Conservation (phyloP, 2,329 filamentous ascomycete species). For the Ophiostoma ips region DNA sequence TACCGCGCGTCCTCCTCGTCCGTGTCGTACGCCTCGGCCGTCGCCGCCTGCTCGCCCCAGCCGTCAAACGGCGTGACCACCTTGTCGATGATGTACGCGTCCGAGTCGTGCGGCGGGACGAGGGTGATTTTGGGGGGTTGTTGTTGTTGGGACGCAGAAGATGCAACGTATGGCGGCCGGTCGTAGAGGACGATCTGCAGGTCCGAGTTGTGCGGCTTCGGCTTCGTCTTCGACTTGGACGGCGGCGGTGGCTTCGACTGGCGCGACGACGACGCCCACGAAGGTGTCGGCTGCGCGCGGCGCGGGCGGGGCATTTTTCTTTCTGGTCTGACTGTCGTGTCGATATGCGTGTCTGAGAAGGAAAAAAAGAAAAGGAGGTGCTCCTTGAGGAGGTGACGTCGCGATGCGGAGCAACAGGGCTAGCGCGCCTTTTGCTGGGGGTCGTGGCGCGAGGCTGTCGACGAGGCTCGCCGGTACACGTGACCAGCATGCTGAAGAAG, state of each 20-base stretch:
- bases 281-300: not conserved
- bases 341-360: too few species aligned
- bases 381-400: too few species aligned
- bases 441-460: too few species aligned
- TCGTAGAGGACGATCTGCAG: slow-evolving; percentile 22
- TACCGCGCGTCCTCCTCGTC: slow-evolving; percentile 2
- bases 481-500: too few species aligned
- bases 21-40: slow-evolving; percentile 2
- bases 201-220: not conserved
- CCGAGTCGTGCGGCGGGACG: slow-evolving; percentile 34
- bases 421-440: too few species aligned
- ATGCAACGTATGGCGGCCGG: slow-evolving; percentile 26
- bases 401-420: too few species aligned
- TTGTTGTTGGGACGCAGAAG: slow-evolving; percentile 31
- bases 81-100: slow-evolving; percentile 42
- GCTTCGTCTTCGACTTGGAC: not conserved
- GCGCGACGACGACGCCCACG: not conserved
- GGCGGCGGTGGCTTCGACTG: not conserved
- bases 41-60: not conserved
- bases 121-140: slow-evolving; percentile 32
- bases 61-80: slow-evolving; percentile 28
- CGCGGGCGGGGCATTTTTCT: not conserved
- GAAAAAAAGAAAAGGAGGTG: too few species aligned
- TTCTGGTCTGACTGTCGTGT: not conserved
- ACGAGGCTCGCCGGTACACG: too few species aligned